phyloP scores from a whole-genome alignment of 2,329 filamentous ascomycete species.

The Thelonectria olida region DNA sequence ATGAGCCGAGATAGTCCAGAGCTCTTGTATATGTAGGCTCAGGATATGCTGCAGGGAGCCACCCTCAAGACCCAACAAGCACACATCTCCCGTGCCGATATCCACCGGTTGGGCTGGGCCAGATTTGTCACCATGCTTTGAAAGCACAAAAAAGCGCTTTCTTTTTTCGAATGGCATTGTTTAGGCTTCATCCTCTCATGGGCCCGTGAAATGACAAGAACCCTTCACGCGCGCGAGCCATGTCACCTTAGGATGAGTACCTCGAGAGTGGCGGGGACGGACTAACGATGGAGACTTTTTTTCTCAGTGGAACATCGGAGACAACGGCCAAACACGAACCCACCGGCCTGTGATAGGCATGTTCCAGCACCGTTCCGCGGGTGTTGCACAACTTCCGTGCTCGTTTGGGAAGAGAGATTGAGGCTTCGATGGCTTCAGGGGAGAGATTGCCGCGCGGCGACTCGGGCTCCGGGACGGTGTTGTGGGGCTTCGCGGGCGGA shows the following conservation, averaged over 20 bases:
- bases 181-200: neutral
- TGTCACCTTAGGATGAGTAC: neutral
- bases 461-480: slow-evolving; percentile 7
- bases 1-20: neutral
- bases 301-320: neutral
- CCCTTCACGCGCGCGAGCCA: neutral
- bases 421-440: too few relatives aligned
- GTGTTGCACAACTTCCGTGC: neutral
- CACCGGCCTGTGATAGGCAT: neutral
- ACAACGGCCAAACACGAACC: neutral
- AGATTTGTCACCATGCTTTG: slow-evolving; percentile 16
- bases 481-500: neutral
- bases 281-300: neutral
- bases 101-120: neutral
- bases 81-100: neutral
- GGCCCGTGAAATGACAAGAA: neutral
- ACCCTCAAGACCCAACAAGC: neutral
- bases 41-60: neutral
- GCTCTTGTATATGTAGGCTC: slow-evolving; percentile 8
- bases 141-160: neutral
- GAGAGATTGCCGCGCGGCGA: slow-evolving; percentile 10
- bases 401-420: too few relatives aligned
- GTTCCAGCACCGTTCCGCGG: neutral
- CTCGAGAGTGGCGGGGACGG: neutral
- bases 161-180: neutral